phyloP scores from a whole-genome alignment of 306 rosid species.

The Ormosia semicastrata region DNA sequence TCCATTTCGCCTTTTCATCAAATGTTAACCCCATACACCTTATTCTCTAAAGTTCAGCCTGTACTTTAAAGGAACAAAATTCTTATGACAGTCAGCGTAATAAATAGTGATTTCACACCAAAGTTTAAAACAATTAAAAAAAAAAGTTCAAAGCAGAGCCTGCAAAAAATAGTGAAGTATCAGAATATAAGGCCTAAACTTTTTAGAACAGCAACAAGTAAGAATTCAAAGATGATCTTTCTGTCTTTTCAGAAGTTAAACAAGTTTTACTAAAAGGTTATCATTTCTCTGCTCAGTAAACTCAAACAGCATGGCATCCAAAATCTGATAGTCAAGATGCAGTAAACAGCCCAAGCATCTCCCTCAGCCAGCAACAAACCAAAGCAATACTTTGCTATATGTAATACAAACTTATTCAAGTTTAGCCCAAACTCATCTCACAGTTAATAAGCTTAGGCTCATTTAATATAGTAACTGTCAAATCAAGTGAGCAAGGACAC shows the following conservation, averaged over 20 bases:
- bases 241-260: too few species aligned
- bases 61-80: neutral
- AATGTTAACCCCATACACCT: neutral
- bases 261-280: too few species aligned
- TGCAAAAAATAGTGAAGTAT: too few species aligned
- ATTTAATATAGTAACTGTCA: neutral
- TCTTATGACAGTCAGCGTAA: neutral
- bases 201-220: neutral
- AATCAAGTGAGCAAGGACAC: neutral
- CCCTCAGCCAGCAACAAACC: neutral
- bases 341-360: neutral
- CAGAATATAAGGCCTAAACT: too few species aligned
- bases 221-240: too few species aligned
- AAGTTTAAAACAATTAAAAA: too few species aligned
- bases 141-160: too few species aligned
- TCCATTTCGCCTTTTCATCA: neutral
- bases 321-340: neutral
- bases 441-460: neutral
- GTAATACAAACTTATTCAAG: neutral
- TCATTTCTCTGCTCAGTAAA: neutral
- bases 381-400: neutral
- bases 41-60: neutral
- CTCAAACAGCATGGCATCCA: neutral
- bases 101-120: too few species aligned
- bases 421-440: slow-evolving; percentile 5